Evolutionary conservation across 192 early-diverging fungal species (phyloP).

Genomic region (Rhizophagus clarus): DNA sequence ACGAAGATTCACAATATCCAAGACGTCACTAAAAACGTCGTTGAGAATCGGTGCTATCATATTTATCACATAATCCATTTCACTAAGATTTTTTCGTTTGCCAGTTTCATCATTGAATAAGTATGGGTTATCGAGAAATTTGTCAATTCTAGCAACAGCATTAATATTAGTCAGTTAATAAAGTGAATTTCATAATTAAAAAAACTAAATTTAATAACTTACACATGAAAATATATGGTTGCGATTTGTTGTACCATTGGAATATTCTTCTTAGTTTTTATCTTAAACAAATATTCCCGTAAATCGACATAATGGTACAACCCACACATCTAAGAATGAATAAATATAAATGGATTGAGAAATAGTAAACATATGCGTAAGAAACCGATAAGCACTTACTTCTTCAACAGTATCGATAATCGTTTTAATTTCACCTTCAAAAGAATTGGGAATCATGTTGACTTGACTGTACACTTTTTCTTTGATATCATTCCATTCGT

Average conservation of each 20-base stretch:
- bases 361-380: background rate
- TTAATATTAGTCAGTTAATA: background rate
- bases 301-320: background rate
- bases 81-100: background rate
- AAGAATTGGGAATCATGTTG: slow-evolving; percentile 10
- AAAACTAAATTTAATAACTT: background rate
- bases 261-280: background rate
- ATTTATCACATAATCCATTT: slow-evolving; percentile 20
- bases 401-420: slow-evolving; percentile 4
- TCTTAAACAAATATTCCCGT: slow-evolving; percentile 8
- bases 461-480: slow-evolving; percentile 13
- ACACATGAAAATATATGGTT: slow-evolving; percentile 10
- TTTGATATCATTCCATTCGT: slow-evolving; percentile 16
- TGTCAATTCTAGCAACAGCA: slow-evolving; percentile 13
- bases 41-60: slow-evolving; percentile 15
- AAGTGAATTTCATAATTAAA: background rate
- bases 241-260: slow-evolving; percentile 17
- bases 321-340: background rate
- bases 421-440: slow-evolving; percentile 18
- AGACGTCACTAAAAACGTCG: slow-evolving; percentile 10
- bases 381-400: background rate
- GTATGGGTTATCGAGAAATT: slow-evolving; percentile 6
- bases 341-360: background rate
- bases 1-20: background rate
- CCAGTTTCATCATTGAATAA: background rate